Evolutionary conservation across 805 yeast species (phyloP).

Genomic region (Metschnikowia cubensis): DNA sequence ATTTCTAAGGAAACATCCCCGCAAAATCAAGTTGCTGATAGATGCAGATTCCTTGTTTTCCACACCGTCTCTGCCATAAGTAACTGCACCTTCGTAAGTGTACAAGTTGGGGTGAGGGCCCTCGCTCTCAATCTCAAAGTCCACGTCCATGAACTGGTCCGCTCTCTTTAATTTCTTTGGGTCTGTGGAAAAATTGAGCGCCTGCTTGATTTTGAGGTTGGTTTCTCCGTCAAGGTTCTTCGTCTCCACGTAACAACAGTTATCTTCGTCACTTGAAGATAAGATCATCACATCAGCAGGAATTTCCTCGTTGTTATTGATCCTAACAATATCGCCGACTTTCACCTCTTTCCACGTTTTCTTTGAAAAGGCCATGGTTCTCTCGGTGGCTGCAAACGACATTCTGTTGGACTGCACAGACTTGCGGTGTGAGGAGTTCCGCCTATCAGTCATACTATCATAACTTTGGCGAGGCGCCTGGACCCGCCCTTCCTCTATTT

Average conservation of each 20-base stretch:
- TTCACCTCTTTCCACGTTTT: constrained; percentile 60
- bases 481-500: not conserved
- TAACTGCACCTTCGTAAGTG: constrained; percentile 67
- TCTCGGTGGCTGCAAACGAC: constrained; percentile 10
- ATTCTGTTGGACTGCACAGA: constrained; percentile 15
- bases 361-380: constrained; percentile 23
- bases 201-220: constrained; percentile 63
- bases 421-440: constrained; percentile 9
- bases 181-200: constrained; percentile 56
- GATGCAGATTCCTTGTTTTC: constrained; percentile 59
- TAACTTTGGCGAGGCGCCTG: constrained; percentile 26
- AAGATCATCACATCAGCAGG: constrained; percentile 71
- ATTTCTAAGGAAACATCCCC: constrained; percentile 77
- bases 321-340: constrained; percentile 71
- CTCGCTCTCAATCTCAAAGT: constrained; percentile 73
- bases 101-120: constrained; percentile 80
- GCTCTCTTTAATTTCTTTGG: constrained; percentile 40
- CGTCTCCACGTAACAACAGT: constrained; percentile 73
- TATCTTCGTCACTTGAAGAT: constrained; percentile 64
- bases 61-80: constrained; percentile 19
- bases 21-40: constrained; percentile 61
- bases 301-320: constrained; percentile 70
- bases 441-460: constrained; percentile 23
- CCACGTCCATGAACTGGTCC: constrained; percentile 36
- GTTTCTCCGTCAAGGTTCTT: constrained; percentile 85